Percentiles rank a stretch among this genome's conserved stretches.
Conservation (phyloP, 2,329 filamentous ascomycete genomes). For the Penicillium sp. region DNA sequence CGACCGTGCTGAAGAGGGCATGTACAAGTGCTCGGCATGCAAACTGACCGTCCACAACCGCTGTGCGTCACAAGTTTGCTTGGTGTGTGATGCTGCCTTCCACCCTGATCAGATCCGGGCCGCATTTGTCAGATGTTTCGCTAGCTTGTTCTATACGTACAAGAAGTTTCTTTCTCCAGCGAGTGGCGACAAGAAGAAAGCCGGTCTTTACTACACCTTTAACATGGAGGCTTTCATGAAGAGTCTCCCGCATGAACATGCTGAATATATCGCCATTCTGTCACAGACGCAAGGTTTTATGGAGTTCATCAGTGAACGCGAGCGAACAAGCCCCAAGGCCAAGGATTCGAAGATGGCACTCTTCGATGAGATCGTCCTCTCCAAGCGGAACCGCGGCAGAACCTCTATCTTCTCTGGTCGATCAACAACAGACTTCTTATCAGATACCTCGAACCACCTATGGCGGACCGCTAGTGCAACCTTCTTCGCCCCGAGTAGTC, state of each 20-base stretch:
- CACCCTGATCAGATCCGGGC: conserved; percentile 68
- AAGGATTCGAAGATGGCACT: conserved; percentile 63
- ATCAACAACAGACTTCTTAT: conserved; percentile 60
- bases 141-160: conserved; percentile 71
- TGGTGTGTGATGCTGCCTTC: conserved; percentile 71
- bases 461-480: conserved; percentile 66
- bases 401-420: conserved; percentile 59
- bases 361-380: conserved; percentile 68
- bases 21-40: conserved; percentile 54
- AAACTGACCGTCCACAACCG: conserved; percentile 60
- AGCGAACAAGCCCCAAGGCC: conserved; percentile 54
- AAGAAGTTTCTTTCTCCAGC: conserved; percentile 65
- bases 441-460: conserved; percentile 65
- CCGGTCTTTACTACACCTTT: conserved; percentile 66
- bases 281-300: conserved; percentile 69
- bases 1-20: conserved; percentile 63
- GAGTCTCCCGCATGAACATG: conserved; percentile 66
- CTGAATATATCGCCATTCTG: conserved; percentile 65
- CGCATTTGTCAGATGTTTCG: conserved; percentile 71
- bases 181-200: conserved; percentile 64
- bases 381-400: conserved; percentile 66
- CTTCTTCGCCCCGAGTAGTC: conserved; percentile 58
- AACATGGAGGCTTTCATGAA: conserved; percentile 69
- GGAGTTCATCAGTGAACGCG: conserved; percentile 68
- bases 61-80: conserved; percentile 62